phyloP scores from a whole-genome alignment of 305 asterid genomes.

The Fraxinus sp. region DNA sequence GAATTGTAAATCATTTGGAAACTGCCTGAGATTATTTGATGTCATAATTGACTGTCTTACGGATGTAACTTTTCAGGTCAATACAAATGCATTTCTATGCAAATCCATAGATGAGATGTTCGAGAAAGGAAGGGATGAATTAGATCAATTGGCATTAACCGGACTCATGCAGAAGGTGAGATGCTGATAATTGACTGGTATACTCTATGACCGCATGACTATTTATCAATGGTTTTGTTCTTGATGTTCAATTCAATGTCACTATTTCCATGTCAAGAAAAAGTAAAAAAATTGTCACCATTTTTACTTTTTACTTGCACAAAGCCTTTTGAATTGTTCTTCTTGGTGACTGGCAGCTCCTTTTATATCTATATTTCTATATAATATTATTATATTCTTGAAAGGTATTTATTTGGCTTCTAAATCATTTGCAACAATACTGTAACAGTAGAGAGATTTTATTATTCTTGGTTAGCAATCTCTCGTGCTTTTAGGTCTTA shows the following conservation, averaged over 20 bases:
- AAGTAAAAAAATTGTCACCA: background rate
- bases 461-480: background rate
- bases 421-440: background rate
- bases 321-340: background rate
- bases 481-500: background rate
- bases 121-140: conserved; percentile 61
- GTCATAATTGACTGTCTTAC: conserved; percentile 29
- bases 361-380: background rate
- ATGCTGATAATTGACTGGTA: conserved; percentile 3
- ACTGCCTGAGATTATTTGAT: background rate
- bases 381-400: background rate
- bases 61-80: conserved; percentile 53
- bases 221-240: conserved; percentile 14
- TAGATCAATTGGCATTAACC: conserved; percentile 50
- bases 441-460: background rate
- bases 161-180: conserved; percentile 73
- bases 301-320: background rate
- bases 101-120: conserved; percentile 81
- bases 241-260: background rate
- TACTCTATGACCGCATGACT: background rate
- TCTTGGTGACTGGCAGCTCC: background rate
- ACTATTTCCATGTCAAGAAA: background rate
- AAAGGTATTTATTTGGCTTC: background rate
- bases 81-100: conserved; percentile 77
- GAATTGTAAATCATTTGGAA: background rate